Percentiles rank a stretch among this genome's conserved stretches.
phyloP scores from a whole-genome alignment of 768 basidiomycete species.

The Suillus placidus region DNA sequence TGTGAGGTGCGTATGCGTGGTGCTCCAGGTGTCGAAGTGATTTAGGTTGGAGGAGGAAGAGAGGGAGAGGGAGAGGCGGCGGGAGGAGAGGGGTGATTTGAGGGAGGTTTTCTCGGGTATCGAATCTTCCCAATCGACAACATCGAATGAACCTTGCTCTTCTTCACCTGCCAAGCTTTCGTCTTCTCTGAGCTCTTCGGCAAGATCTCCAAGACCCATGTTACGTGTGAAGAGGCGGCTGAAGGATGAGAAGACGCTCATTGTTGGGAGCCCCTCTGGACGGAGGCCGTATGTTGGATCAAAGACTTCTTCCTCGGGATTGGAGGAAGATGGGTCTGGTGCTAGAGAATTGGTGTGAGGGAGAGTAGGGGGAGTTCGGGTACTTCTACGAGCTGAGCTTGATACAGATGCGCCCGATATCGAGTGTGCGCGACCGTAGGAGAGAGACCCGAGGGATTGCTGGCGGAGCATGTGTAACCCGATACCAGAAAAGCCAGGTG shows the following conservation, averaged over 20 bases:
- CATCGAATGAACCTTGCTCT: conserved; percentile 52
- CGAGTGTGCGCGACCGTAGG: conserved; percentile 39
- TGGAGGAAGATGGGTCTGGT: conserved; percentile 30
- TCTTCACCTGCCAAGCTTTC: conserved; percentile 49
- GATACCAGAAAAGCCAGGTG: conserved; percentile 19
- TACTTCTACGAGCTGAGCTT: conserved; percentile 33
- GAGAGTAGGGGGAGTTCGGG: conserved; percentile 20
- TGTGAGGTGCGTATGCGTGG: conserved; percentile 37
- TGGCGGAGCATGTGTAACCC: conserved; percentile 27
- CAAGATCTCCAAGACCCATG: conserved; percentile 77
- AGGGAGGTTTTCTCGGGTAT: conserved; percentile 38
- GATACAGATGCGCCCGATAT: conserved; percentile 44
- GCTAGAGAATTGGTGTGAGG: conserved; percentile 23
- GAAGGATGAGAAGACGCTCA: conserved; percentile 80
- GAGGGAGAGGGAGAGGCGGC: conserved; percentile 36
- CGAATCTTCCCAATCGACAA: conserved; percentile 71
- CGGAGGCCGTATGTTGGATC: conserved; percentile 97
- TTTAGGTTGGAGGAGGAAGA: conserved; percentile 33
- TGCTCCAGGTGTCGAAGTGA: conserved; percentile 35
- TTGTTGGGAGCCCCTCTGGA: conserved; percentile 86
- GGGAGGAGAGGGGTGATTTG: conserved; percentile 23
- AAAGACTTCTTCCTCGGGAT: conserved; percentile 73
- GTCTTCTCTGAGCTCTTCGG: conserved; percentile 58
- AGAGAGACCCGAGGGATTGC: conserved; percentile 22
- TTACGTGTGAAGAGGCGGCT: conserved; percentile 69